Evolutionary conservation across 2,329 filamentous ascomycete genomes (phyloP), one percentile per base, ranked within the genome.

Genomic region (Sphaerostilbella broomeana): DNA sequence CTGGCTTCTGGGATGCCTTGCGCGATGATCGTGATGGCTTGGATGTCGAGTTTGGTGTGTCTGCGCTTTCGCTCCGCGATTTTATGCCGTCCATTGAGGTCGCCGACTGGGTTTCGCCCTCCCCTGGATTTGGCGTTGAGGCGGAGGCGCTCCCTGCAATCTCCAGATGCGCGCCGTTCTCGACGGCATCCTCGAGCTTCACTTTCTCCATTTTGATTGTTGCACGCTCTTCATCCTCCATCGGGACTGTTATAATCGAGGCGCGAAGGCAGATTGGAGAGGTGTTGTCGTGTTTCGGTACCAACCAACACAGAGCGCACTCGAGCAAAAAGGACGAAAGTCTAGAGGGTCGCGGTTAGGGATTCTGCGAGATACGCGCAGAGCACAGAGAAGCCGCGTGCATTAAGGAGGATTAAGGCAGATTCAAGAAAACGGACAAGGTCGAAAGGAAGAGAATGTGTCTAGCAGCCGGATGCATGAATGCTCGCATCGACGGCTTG

Each of bases 11-110:
- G 15, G 84, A 83, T 25, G 77, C 67, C 56, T 84, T 86, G 52
- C 87, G 82, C 49, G 81, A 73, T 42, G 84, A 67, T 62, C 86
- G 92, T 31, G 82, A 76, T 27, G 77, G 73, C 54, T 84, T 78
- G 18, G 38, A 17, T 16, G 52, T 56, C 22, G 65, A 65, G 39
- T 69, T 68, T 19, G 68, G 67, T 6, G 68, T 71, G 33, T 68
- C 69, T 31, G 60, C 61, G 57, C 67, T 69, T 39, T 69, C 69
- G 50, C 62, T 68, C 42, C 65, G 64, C 39, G 65, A 61, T 48
- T 74, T 74, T 48, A 55, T 47, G 27, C 63, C 65, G 47, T 68
- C 66, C 39, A 63, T 62, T 36, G 70, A 71, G 52, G 61, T 47
- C 30, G 66, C 59, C 5, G 67, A 66, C 26, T 48, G 54, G 12